phyloP scores from a whole-genome alignment of 306 rosid genomes.

The Castanea sativa region DNA sequence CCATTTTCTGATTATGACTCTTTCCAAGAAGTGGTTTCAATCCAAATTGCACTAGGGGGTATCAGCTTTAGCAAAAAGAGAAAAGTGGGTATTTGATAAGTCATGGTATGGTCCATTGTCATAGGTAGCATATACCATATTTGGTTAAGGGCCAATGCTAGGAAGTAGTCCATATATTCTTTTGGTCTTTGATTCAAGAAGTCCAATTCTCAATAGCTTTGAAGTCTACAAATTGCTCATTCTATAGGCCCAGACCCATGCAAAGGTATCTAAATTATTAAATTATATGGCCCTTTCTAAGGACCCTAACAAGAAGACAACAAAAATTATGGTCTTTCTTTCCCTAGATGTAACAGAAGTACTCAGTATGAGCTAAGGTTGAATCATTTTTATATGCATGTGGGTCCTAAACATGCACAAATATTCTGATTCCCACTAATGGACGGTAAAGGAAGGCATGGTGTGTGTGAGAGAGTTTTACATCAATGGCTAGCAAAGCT shows the following conservation, averaged over 20 bases:
- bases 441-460: not conserved
- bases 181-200: not conserved
- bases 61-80: not conserved
- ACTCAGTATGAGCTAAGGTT: not conserved
- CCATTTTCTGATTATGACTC: not conserved
- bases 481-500: constrained; percentile 27
- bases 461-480: constrained; percentile 12
- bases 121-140: too few relatives aligned
- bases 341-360: constrained; percentile 5
- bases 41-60: not conserved
- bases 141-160: too few relatives aligned
- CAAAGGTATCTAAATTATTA: not conserved
- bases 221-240: not conserved
- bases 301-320: too few relatives aligned
- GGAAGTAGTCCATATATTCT: too few relatives aligned
- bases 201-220: not conserved
- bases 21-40: not conserved
- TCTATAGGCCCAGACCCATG: not conserved
- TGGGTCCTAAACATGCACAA: not conserved
- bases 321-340: not conserved
- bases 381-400: not conserved
- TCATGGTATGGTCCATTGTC: too few relatives aligned
- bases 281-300: not conserved
- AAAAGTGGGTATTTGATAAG: not conserved
- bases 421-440: constrained; percentile 32